Evolutionary conservation across 2,329 filamentous ascomycete species (phyloP).

Genomic region (Fusarium sp.): DNA sequence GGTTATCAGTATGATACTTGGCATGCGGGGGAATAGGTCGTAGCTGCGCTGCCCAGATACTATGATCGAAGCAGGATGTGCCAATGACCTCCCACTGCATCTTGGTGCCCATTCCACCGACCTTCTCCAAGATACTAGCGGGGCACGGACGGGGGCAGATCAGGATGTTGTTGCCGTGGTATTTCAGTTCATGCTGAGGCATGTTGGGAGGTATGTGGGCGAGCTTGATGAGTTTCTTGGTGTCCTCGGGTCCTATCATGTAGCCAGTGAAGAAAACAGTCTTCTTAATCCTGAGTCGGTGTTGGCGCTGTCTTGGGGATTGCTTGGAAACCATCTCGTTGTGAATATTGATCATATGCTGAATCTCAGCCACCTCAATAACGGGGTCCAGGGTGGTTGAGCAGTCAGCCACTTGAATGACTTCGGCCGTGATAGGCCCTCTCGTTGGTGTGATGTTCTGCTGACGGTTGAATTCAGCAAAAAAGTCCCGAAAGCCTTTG

Average conservation of each 20-base stretch:
- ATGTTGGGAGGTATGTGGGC: conserved; percentile 71
- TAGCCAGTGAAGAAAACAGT: conserved; percentile 94
- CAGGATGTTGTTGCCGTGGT: conserved; percentile 89
- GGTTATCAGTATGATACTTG: conserved; percentile 82
- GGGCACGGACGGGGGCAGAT: conserved; percentile 85
- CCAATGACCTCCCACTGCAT: conserved; percentile 87
- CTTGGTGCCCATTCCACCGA: conserved; percentile 87
- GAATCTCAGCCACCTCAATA: conserved; percentile 83
- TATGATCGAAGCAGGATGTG: conserved; percentile 79
- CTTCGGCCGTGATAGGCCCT: conserved; percentile 78
- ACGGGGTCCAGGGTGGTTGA: conserved; percentile 81
- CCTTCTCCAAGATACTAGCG: conserved; percentile 78
- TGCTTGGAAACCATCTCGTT: conserved; percentile 66
- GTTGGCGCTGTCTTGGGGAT: conserved; percentile 53
- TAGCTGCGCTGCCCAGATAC: conserved; percentile 87
- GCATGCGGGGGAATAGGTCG: conserved; percentile 76
- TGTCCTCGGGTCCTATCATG: conserved; percentile 79
- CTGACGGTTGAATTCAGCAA: conserved; percentile 78
- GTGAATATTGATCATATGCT: conserved; percentile 89
- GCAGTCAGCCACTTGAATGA: conserved; percentile 86
- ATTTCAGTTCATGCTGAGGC: conserved; percentile 78
- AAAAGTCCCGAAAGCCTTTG: conserved; percentile 86
- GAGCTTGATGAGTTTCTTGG: conserved; percentile 77
- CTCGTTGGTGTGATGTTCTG: conserved; percentile 65
- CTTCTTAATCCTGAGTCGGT: conserved; percentile 79